These are phyloP conservation scores for Chlorella sp. DNA, from an alignment of 139 green algal species.

Conservation along the genomic window DNA sequence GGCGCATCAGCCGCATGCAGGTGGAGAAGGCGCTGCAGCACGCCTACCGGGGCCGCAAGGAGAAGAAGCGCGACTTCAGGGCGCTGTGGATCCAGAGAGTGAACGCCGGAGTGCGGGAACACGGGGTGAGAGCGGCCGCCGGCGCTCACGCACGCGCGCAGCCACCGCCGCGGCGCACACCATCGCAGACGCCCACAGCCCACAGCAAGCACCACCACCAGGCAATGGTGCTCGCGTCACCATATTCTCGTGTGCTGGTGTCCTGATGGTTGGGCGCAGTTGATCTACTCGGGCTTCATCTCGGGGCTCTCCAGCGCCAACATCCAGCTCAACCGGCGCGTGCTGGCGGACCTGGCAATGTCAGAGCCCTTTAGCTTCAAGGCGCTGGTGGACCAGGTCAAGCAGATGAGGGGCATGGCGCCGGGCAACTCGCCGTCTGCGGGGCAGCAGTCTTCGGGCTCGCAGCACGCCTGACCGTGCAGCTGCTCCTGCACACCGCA, in stretches of 20 bases:
- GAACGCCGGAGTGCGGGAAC: conserved; percentile 77
- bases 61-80: conserved; percentile 87
- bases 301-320: conserved; percentile 78
- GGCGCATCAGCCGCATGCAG: conserved; percentile 67
- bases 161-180: too few relatives aligned
- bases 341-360: conserved; percentile 87
- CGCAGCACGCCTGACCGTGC: too few relatives aligned
- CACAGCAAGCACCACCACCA: too few relatives aligned
- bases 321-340: conserved; percentile 89
- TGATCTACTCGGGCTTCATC: conserved; percentile 86
- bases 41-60: conserved; percentile 72
- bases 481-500: too few relatives aligned
- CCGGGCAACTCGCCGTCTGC: too few relatives aligned
- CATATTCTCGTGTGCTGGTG: not conserved
- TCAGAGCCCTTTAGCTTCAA: conserved; percentile 93
- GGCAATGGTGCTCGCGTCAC: not conserved
- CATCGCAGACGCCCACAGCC: too few relatives aligned
- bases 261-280: conserved; percentile 41
- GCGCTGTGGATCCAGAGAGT: conserved; percentile 90
- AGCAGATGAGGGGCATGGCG: conserved; percentile 1
- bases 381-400: conserved; percentile 83
- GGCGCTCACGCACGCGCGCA: too few relatives aligned
- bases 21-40: conserved; percentile 94
- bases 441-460: too few relatives aligned
- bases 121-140: conserved; percentile 89